Percentiles rank a stretch among this genome's conserved stretches.
Conservation (phyloP, 2,329 filamentous ascomycete species). For the Aspergillus bombycis region DNA sequence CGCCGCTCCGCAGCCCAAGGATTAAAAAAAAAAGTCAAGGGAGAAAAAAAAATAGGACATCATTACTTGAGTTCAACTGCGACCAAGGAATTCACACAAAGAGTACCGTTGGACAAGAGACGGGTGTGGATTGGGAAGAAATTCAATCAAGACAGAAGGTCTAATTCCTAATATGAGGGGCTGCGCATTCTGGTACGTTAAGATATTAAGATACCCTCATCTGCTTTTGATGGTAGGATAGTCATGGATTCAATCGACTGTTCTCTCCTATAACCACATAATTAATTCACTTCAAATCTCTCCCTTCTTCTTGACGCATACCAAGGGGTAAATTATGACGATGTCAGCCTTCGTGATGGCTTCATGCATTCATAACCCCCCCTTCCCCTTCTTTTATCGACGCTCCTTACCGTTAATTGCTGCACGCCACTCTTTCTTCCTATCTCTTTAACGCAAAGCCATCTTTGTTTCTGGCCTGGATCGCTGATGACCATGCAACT, state of each 20-base stretch:
- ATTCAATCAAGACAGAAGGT: conserved; percentile 8
- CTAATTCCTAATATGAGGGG: conserved; percentile 26
- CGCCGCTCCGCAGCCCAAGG: not conserved
- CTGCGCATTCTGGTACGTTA: conserved; percentile 26
- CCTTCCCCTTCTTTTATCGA: conserved; percentile 8
- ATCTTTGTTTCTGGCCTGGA: conserved; percentile 7
- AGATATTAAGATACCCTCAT: conserved; percentile 16
- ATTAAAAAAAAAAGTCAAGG: conserved; percentile 5
- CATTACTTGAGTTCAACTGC: conserved; percentile 6
- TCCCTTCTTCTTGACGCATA: conserved; percentile 8
- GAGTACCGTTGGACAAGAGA: not conserved
- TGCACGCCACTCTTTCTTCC: conserved; percentile 7
- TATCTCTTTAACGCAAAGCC: conserved; percentile 6
- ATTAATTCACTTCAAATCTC: conserved; percentile 1
- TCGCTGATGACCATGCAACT: conserved; percentile 20
- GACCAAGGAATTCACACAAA: not conserved
- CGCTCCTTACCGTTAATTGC: conserved; percentile 5
- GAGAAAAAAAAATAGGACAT: conserved; percentile 1
- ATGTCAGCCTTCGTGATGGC: conserved; percentile 19
- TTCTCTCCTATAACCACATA: not conserved
- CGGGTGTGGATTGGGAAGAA: conserved; percentile 8
- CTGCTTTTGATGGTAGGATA: not conserved
- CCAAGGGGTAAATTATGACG: conserved; percentile 15
- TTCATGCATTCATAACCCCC: conserved; percentile 9
- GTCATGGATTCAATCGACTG: not conserved